Base-by-base conservation (phyloP, 2,329 filamentous ascomycete species). In the Ophiostoma montium region DNA sequence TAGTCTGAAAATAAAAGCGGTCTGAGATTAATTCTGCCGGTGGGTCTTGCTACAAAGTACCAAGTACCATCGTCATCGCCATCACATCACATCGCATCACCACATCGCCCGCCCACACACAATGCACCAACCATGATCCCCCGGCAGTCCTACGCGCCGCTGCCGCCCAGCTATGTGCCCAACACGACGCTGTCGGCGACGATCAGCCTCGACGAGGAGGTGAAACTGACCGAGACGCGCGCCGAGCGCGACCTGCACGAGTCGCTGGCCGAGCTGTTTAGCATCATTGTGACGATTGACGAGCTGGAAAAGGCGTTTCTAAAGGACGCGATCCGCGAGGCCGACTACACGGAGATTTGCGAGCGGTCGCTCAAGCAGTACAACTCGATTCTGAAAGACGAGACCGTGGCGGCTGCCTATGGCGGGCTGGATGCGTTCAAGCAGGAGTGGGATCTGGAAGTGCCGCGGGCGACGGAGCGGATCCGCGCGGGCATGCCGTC, bases 251-350 rank as follows among this genome's bases (percentile, higher is more conserved):
- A 98, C 62, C 73, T 96, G 1, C 87, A 95, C 64, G 92, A 96
- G 61, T 96, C 92, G 1, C 78, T 98, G 13, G 92, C 90, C 49
- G 92, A 98, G 66, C 82, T 98, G 21, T 98, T 96, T 67, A 95
- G 89, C 67, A 96, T 98, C 57, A 90, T 98, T 35, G 78, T 95
- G 53, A 96, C 92, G 0, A 72, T 98, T 3, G 92, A 98, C 62
- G 88, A 94, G 55, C 76, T 98, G 2, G 92, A 98, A 61, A 95
- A 94, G 64, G 94, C 90, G 0, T 98, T 95, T 61, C 77, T 98
- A 35, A 94, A 95, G 61, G 92, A 98, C 71, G 90, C 88, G 19
- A 83, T 98, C 46, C 78, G 84, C 6, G 92, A 96, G 66, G 74
- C 75, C 47, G 90, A 95, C 60, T 98, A 98, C 65, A 94, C 89